Base-by-base conservation (phyloP, 2,329 filamentous ascomycete genomes). In the Colletotrichum graminicola region DNA sequence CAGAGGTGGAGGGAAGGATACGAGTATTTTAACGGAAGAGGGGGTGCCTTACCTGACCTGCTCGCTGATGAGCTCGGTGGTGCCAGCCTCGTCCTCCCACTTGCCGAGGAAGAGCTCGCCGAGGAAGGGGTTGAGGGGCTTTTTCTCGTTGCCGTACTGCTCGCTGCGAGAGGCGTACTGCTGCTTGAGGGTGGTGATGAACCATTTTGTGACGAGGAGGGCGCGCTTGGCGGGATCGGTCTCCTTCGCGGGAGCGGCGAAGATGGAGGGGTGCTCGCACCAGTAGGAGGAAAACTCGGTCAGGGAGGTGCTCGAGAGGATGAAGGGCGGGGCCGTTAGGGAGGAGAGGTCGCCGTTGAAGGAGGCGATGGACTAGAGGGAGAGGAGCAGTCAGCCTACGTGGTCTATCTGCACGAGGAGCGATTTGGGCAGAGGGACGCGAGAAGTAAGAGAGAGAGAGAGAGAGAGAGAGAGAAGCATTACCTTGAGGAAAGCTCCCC, bases 61-160 rank as follows among this genome's bases (percentile, higher is more conserved):
- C 84, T 98, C 95, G 78, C 94, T 97, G 77, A 97, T 88, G 75
- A 99, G 88, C 76, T 92, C 90, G 36, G 96, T 98, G 59, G 91
- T 92, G 68, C 95, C 95, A 64, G 90, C 89, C 57, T 90, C 87
- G 78, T 97, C 93, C 70, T 92, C 89, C 96, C 96, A 99, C 77
- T 91, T 92, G 32, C 95, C 96, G 36, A 98, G 82, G 83, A 98
- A 98, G 43, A 98, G 88, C 84, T 99, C 95, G 67, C 95, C 95
- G 45, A 99, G 84, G 83, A 99, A 98, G 0, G 96, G 96, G 79
- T 99, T 98, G 71, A 99, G 84, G 2, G 95, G 95, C 86, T 98
- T 99, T 90, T 98, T 98, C 86, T 98, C 95, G 78, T 94, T 96
- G 61, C 94, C 94, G 74, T 87, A 91, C 76, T 90, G 85, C 76